Conservation (phyloP, 2,329 filamentous ascomycete genomes). For the Pestalotiopsis sp. region DNA sequence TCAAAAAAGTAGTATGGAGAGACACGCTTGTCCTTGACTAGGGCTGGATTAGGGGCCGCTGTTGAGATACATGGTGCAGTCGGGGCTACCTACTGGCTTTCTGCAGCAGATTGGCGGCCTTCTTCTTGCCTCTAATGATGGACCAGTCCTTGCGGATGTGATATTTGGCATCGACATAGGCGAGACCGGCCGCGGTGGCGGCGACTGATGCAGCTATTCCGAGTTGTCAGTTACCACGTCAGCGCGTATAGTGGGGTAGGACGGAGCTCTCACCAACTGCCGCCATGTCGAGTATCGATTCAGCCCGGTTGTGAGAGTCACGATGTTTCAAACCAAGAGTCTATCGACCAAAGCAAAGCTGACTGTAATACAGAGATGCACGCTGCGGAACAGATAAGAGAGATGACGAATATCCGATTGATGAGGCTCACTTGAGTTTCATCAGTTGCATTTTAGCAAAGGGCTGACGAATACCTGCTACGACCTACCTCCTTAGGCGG, state of each 20-base stretch:
- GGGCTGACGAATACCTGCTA: too few relatives aligned
- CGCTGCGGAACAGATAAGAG: too few relatives aligned
- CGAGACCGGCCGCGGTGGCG: slow-evolving; percentile 39
- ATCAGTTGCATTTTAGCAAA: too few relatives aligned
- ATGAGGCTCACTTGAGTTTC: too few relatives aligned
- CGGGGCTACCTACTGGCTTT: slow-evolving; percentile 44
- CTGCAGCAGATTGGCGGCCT: slow-evolving; percentile 43
- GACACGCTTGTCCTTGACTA: slow-evolving; percentile 51
- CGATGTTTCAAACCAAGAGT: too few relatives aligned
- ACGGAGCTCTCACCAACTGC: not conserved
- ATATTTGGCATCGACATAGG: slow-evolving; percentile 71
- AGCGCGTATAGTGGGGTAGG: not conserved
- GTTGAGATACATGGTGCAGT: slow-evolving; percentile 8
- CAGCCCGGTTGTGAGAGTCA: not conserved
- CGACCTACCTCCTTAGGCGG: not conserved
- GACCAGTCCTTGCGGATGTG: slow-evolving; percentile 64
- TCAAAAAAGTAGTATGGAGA: slow-evolving; percentile 71
- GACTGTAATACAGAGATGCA: too few relatives aligned
- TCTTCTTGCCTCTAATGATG: slow-evolving; percentile 43
- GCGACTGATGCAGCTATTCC: slow-evolving; percentile 30
- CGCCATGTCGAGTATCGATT: not conserved
- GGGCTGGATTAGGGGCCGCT: not conserved
- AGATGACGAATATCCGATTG: too few relatives aligned
- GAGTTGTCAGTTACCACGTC: not conserved
- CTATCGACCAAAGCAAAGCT: too few relatives aligned